Percentiles rank a stretch among this genome's conserved stretches.
Evolutionary conservation across 768 basidiomycete genomes (phyloP).

Genomic region (Collybia nuda): DNA sequence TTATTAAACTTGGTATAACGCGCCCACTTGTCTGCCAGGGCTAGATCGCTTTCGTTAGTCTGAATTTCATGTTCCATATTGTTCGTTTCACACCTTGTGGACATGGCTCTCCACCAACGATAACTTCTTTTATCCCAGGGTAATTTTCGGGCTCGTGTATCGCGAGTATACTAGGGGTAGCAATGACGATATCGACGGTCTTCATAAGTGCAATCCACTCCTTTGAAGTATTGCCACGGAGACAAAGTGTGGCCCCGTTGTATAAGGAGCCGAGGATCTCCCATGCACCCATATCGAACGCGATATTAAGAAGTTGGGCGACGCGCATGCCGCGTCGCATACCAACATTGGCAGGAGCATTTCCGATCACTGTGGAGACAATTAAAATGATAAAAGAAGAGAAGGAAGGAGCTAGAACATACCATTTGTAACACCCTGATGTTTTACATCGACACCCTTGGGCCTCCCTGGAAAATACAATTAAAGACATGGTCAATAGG

Average conservation of each 20-base stretch:
- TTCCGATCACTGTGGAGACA: conserved; percentile 27
- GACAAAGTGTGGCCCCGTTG: conserved; percentile 52
- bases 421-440: conserved; percentile 61
- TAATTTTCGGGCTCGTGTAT: conserved; percentile 50
- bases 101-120: conserved; percentile 53
- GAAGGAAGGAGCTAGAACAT: not conserved
- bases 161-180: conserved; percentile 50
- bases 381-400: not conserved
- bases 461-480: conserved; percentile 51
- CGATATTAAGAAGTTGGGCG: conserved; percentile 60
- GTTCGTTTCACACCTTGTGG: conserved; percentile 34
- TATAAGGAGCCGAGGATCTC: conserved; percentile 51
- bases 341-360: conserved; percentile 53
- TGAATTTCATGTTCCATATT: no score
- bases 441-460: conserved; percentile 61
- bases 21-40: conserved; percentile 44
- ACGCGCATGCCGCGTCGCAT: conserved; percentile 58
- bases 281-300: conserved; percentile 72
- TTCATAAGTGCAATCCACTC: conserved; percentile 52
- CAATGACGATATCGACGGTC: conserved; percentile 51
- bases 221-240: conserved; percentile 48
- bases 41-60: conserved; percentile 13
- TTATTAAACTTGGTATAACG: conserved; percentile 41
- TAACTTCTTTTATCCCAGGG: conserved; percentile 47
- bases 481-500: conserved; percentile 1